Percentiles rank a stretch among this genome's conserved stretches.
Evolutionary conservation across 2,329 filamentous ascomycete species (phyloP).

Genomic region (Cryphonectria radicalis): DNA sequence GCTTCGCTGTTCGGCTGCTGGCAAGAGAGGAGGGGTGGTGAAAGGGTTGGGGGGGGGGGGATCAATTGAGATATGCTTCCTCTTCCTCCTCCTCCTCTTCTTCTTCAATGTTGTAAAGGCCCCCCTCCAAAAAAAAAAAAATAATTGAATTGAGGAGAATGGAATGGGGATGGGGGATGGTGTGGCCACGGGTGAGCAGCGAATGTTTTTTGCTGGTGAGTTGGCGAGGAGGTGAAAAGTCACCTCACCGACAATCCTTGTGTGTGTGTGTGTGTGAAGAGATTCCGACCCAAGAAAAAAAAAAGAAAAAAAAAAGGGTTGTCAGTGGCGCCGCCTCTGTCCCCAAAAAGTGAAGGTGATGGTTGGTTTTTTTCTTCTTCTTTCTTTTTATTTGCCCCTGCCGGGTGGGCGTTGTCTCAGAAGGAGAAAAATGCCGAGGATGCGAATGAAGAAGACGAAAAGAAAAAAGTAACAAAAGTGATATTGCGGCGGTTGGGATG

Average conservation of each 20-base stretch:
- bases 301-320: not conserved
- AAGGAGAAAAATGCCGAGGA: not conserved
- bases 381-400: not conserved
- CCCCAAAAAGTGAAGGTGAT: not conserved
- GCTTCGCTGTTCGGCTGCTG: slow-evolving; percentile 9
- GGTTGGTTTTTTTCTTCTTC: not conserved
- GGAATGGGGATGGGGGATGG: not conserved
- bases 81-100: no score
- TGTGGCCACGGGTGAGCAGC: not conserved
- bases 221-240: not conserved
- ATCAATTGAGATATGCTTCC: not conserved
- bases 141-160: not conserved
- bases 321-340: not conserved
- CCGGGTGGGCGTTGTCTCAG: not conserved
- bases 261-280: not conserved
- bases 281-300: not conserved
- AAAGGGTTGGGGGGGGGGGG: no score
- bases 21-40: not conserved
- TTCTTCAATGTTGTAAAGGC: no score
- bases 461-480: not conserved
- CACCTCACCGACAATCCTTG: not conserved
- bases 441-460: not conserved
- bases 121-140: not conserved
- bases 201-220: not conserved
- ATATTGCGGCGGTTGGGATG: slow-evolving; percentile 12